Evolutionary conservation across 768 basidiomycete species (phyloP), one percentile per base, ranked within the genome.

Genomic region (Kwoniella dendrophila): DNA sequence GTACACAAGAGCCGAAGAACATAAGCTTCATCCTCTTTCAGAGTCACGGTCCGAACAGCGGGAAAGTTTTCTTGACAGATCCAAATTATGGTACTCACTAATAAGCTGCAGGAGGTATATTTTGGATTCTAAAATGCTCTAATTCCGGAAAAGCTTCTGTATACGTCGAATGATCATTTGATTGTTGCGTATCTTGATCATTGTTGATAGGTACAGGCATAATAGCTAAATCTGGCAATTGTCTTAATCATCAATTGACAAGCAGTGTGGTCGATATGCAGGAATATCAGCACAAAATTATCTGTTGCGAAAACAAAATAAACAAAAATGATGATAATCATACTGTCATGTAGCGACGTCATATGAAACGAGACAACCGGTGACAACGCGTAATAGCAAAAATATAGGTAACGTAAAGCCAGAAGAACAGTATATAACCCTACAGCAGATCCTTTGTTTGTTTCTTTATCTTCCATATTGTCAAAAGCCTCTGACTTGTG

Each of bases 61-160:
- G n/a, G n/a, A n/a, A n/a, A n/a, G n/a, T n/a, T n/a, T n/a, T n/a
- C n/a, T n/a, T n/a, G n/a, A n/a, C n/a, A n/a, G n/a, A n/a, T n/a
- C n/a, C n/a, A n/a, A 1, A 14, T 24, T 53, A 33, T 27, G 7
- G 4, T 12, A 34, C 68, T 56, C 26, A 72, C 73, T 72, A 72
- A 43, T 66, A 72, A 18, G 68, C 70, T 2, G 66, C 62, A n/a
- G 70, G 70, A 8, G 73, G 70, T 20, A 74, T 62, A 30, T 63
- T 58, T 26, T 63, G 45, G 2, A 74, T 51, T 56, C 60, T 49
- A 56, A 68, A 74, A 48, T 64, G 56, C 20, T 69, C 63, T 22
- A 69, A 33, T 8, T 51, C n/a, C 3, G 71, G 70, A 38, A 63
- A 66, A 12, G 58, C 38, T n/a, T 26, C 12, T 14, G 26, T 36